These are phyloP conservation scores for Cyclotella atomus DNA, from an alignment of 108 stramenopile species.

Conservation along the genomic window DNA sequence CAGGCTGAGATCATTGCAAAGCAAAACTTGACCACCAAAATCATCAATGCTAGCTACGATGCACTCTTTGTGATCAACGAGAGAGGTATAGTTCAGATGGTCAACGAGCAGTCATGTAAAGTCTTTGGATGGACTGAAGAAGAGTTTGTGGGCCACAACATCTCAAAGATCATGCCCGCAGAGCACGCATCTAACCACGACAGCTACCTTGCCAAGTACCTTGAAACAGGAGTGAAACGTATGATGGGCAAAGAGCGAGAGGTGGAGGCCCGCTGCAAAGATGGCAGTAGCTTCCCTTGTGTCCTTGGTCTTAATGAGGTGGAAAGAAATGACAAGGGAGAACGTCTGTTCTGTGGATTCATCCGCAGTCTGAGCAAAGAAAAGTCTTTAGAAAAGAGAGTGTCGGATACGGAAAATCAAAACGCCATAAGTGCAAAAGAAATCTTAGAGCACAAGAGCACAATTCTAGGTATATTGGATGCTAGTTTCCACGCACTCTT, in stretches of 20 bases:
- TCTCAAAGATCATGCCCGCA: conserved; percentile 1
- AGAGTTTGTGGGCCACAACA: conserved; percentile 1
- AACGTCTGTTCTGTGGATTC: not conserved
- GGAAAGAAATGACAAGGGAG: not conserved
- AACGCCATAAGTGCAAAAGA: not conserved
- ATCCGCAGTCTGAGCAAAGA: no score
- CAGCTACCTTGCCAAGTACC: not conserved
- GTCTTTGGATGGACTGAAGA: conserved; percentile 39
- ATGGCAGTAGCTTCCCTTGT: conserved; percentile 15
- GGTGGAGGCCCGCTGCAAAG: conserved; percentile 16
- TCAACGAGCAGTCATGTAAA: conserved; percentile 25
- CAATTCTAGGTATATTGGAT: conserved; percentile 13
- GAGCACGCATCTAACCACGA: conserved; percentile 8
- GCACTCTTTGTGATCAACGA: conserved; percentile 41
- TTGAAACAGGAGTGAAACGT: conserved; percentile 4
- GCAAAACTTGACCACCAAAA: conserved; percentile 8
- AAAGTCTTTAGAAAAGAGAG: conserved; percentile 4
- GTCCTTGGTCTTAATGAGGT: conserved; percentile 10
- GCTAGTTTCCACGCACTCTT: conserved; percentile 10
- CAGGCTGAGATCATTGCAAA: conserved; percentile 6
- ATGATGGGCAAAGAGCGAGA: conserved; percentile 22
- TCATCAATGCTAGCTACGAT: conserved; percentile 38
- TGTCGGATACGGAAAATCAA: not conserved
- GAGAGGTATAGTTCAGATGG: conserved; percentile 26
- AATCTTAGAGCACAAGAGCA: conserved; percentile 1